A percentile compares a stretch with the other conserved stretches of the same genome.
Conservation (phyloP, 139 green algal genomes). For the Limnomonas spitsbergensis region DNA sequence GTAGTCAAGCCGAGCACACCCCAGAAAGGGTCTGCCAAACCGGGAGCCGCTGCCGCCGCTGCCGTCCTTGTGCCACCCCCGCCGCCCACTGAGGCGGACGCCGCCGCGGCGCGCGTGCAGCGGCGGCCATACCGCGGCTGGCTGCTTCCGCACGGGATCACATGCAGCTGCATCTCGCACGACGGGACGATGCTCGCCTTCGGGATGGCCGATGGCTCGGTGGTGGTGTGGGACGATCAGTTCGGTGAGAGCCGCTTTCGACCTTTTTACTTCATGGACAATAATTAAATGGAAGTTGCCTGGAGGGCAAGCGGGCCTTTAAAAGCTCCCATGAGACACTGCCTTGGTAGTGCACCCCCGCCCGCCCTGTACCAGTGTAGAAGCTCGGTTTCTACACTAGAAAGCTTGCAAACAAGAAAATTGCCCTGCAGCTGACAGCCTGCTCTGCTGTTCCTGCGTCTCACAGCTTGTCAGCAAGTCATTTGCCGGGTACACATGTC, state of each 20-base stretch:
- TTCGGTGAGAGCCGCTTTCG: conserved; percentile 26
- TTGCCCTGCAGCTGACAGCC: too few relatives aligned
- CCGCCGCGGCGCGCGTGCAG: not conserved
- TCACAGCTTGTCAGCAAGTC: too few relatives aligned
- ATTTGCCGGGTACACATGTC: too few relatives aligned
- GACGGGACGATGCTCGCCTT: conserved; percentile 39
- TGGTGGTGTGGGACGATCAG: conserved; percentile 45
- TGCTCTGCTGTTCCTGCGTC: too few relatives aligned
- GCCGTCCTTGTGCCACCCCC: not conserved
- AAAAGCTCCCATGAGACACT: too few relatives aligned
- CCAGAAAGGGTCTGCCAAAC: conserved; percentile 2
- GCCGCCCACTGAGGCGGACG: not conserved
- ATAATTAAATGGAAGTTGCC: too few relatives aligned
- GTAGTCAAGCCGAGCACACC: not conserved
- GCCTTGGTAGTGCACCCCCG: too few relatives aligned
- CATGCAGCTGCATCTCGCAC: conserved; percentile 6
- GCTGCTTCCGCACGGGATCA: conserved; percentile 40
- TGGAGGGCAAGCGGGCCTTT: too few relatives aligned
- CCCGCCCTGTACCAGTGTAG: too few relatives aligned
- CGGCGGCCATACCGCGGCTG: conserved; percentile 18
- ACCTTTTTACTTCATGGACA: too few relatives aligned
- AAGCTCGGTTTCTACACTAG: too few relatives aligned
- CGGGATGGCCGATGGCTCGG: conserved; percentile 34
- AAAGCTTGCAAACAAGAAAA: too few relatives aligned
- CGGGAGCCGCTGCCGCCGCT: not conserved